A percentile compares a stretch with the other conserved stretches of the same genome.
Evolutionary conservation across 192 early-diverging fungal genomes (phyloP).

Genomic region (Mortierella alpina): DNA sequence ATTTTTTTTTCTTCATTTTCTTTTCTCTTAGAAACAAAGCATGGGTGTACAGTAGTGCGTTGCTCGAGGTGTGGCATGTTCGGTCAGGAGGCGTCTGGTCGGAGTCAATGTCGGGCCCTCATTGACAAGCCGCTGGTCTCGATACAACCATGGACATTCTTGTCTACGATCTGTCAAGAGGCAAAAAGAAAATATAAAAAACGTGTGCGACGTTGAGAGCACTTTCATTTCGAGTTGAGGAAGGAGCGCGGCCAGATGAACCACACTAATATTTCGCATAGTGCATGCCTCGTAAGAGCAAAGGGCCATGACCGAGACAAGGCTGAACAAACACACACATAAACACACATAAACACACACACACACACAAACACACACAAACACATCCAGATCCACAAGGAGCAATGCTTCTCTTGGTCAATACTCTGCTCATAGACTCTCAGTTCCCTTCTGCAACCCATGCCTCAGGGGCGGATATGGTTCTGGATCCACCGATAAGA

Average conservation of each 20-base stretch:
- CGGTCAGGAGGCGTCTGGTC: too few species aligned
- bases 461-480: too few species aligned
- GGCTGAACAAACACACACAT: background rate
- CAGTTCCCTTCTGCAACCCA: too few species aligned
- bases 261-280: background rate
- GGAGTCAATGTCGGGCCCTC: too few species aligned
- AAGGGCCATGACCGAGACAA: background rate
- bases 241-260: background rate
- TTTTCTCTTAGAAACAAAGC: too few species aligned
- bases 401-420: background rate
- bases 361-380: background rate
- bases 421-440: background rate
- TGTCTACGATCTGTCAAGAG: too few species aligned
- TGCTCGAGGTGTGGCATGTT: too few species aligned
- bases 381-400: background rate
- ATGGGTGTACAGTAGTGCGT: too few species aligned
- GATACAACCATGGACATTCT: too few species aligned
- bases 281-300: background rate
- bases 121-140: too few species aligned
- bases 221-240: background rate
- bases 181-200: conserved; percentile 1
- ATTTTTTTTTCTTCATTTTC: too few species aligned
- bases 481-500: too few species aligned
- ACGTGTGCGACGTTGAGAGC: conserved; percentile 25
- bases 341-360: background rate